Evolutionary conservation across 2,329 filamentous ascomycete genomes (phyloP).

Genomic region (Calonectria multiphialidica): DNA sequence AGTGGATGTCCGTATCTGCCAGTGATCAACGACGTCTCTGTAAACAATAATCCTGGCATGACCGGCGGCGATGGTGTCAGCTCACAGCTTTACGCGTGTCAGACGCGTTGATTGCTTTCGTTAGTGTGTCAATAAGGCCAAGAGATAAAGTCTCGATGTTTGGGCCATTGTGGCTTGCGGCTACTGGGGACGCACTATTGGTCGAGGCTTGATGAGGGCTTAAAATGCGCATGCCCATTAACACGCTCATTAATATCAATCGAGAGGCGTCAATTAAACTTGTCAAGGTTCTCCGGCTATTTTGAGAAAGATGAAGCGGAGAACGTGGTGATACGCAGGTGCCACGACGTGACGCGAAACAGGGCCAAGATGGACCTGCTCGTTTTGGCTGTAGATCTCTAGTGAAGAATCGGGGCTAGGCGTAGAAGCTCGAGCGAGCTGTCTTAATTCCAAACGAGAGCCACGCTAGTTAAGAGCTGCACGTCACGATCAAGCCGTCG

Average conservation of each 20-base stretch:
- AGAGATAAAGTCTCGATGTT: conserved; percentile 24
- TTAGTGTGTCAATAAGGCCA: conserved; percentile 14
- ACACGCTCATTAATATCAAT: not conserved
- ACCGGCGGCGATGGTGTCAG: not conserved
- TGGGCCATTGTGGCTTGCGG: conserved; percentile 25
- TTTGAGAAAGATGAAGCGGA: not conserved
- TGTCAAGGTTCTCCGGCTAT: not conserved
- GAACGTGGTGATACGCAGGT: conserved; percentile 8
- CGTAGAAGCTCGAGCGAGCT: conserved; percentile 28
- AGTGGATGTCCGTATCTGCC: conserved; percentile 2
- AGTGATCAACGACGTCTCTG: conserved; percentile 11
- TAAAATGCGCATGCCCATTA: conserved; percentile 7
- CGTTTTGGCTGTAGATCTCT: conserved; percentile 10
- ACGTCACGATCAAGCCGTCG: conserved; percentile 16
- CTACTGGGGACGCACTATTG: conserved; percentile 17
- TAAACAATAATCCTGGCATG: conserved; percentile 14
- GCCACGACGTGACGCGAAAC: conserved; percentile 14
- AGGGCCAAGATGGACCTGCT: not conserved
- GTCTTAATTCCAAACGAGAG: conserved; percentile 32
- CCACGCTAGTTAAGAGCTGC: conserved; percentile 23
- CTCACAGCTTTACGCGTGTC: conserved; percentile 28
- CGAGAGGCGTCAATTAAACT: conserved; percentile 9
- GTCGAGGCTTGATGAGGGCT: conserved; percentile 23
- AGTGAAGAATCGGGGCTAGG: conserved; percentile 6
- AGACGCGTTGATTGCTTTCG: conserved; percentile 32